These are phyloP conservation scores for Aureobasidium sp. DNA, from an alignment of 2,329 filamentous ascomycete species.

Conservation along the genomic window DNA sequence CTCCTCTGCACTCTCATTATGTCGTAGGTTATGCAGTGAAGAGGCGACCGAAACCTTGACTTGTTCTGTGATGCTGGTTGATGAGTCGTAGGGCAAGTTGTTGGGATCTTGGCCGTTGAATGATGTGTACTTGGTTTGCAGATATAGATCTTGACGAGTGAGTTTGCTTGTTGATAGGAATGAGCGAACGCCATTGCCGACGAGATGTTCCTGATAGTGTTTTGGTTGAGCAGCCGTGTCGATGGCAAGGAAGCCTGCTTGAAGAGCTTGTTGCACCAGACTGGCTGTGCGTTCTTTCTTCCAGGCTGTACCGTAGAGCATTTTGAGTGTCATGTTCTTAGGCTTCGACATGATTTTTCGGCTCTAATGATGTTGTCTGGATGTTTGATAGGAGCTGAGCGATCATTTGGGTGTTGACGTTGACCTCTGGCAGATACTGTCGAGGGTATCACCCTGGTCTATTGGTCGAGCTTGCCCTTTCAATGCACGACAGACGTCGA, in stretches of 20 bases:
- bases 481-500: background rate
- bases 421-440: background rate
- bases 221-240: conserved; percentile 73
- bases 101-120: conserved; percentile 50
- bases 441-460: background rate
- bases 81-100: conserved; percentile 54
- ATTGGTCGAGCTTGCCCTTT: background rate
- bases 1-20: conserved; percentile 29
- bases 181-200: conserved; percentile 56
- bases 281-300: conserved; percentile 60
- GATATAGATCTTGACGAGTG: conserved; percentile 53
- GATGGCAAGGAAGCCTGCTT: conserved; percentile 60
- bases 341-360: background rate
- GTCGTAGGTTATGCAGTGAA: conserved; percentile 55
- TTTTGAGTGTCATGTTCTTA: conserved; percentile 22
- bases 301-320: conserved; percentile 80
- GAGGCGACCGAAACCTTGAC: conserved; percentile 57
- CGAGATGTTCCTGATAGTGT: conserved; percentile 66
- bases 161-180: conserved; percentile 53
- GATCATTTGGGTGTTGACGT: background rate
- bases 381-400: background rate
- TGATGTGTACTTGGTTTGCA: conserved; percentile 79
- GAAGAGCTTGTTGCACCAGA: conserved; percentile 60
- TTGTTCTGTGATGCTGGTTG: conserved; percentile 52
- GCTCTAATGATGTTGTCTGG: background rate